These are phyloP conservation scores for Talaromyces sp. DNA, from an alignment of 2,329 filamentous ascomycete species.

Conservation along the genomic window DNA sequence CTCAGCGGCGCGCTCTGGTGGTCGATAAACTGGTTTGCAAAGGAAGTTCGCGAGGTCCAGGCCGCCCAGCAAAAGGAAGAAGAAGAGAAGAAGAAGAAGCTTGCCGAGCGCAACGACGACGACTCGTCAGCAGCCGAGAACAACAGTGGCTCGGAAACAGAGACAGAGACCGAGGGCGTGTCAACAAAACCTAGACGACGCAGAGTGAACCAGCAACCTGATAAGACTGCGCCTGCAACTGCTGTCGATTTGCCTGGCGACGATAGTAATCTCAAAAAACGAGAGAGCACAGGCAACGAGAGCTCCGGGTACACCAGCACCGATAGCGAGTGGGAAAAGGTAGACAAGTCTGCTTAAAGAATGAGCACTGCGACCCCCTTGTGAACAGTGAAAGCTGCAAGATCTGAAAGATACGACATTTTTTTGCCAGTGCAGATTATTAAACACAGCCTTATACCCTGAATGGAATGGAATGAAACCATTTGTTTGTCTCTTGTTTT, in stretches of 20 bases:
- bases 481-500: neutral
- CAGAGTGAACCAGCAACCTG: conserved; percentile 3
- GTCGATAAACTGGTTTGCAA: conserved; percentile 94
- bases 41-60: conserved; percentile 54
- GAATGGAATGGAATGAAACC: neutral
- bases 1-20: conserved; percentile 83
- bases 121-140: conserved; percentile 17
- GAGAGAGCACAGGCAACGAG: conserved; percentile 43
- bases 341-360: conserved; percentile 48
- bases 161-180: conserved; percentile 20
- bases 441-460: neutral
- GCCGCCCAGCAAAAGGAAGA: conserved; percentile 39
- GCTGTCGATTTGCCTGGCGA: conserved; percentile 42
- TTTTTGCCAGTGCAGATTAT: neutral
- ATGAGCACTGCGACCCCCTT: neutral
- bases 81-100: conserved; percentile 14
- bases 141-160: conserved; percentile 44
- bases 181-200: conserved; percentile 9
- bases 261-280: conserved; percentile 38
- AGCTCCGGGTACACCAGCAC: conserved; percentile 64
- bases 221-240: conserved; percentile 15
- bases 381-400: neutral
- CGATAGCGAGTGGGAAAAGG: conserved; percentile 97
- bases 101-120: conserved; percentile 16
- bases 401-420: neutral